phyloP scores from a whole-genome alignment of 331 rosid species.

The Arachis monticola region DNA sequence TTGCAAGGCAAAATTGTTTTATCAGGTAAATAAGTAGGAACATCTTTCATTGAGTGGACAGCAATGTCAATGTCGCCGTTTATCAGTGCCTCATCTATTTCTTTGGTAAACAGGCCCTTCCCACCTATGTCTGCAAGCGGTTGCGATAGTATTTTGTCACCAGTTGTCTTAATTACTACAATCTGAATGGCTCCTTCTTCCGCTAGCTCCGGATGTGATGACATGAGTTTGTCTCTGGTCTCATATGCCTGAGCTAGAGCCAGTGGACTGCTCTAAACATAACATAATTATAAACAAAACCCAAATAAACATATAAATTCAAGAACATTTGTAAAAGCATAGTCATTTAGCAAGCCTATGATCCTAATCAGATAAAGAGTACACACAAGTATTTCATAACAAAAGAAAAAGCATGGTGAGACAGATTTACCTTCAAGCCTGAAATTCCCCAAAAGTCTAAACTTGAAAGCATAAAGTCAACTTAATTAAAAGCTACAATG shows the following conservation, averaged over 20 bases:
- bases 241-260: constrained; percentile 94
- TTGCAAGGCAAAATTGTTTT: constrained; percentile 82
- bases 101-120: constrained; percentile 93
- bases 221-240: constrained; percentile 86
- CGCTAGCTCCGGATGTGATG: constrained; percentile 71
- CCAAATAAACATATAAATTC: constrained; percentile 8
- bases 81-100: constrained; percentile 88
- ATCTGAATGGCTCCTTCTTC: constrained; percentile 93
- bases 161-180: constrained; percentile 82
- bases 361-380: not conserved
- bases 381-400: not conserved
- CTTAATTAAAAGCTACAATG: not conserved
- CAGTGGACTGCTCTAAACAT: constrained; percentile 83
- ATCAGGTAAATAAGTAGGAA: constrained; percentile 84
- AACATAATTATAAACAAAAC: constrained; percentile 46
- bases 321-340: constrained; percentile 6
- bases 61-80: constrained; percentile 82
- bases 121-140: constrained; percentile 95
- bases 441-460: not conserved
- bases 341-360: constrained; percentile 14
- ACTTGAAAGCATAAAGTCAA: not conserved
- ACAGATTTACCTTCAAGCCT: not conserved
- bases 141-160: constrained; percentile 81
- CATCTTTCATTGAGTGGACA: constrained; percentile 96
- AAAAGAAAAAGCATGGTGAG: not conserved